Evolutionary conservation across 192 early-diverging fungal species (phyloP).

Genomic region (Neocallimastix lanati): DNA sequence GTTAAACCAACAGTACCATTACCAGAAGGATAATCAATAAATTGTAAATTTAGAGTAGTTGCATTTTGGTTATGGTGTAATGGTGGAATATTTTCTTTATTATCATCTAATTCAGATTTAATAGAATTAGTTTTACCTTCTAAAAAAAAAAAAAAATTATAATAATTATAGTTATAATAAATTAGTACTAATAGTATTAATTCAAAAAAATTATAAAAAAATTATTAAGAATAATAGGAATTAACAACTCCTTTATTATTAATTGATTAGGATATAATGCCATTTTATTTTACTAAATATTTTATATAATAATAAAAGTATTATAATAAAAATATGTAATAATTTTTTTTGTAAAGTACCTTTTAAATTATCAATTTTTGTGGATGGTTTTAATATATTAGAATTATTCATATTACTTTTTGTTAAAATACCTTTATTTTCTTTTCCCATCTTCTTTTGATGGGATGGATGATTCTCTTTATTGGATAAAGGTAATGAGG

Average conservation of each 20-base stretch:
- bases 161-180: too few relatives aligned
- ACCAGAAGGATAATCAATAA: not conserved
- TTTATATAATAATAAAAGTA: too few relatives aligned
- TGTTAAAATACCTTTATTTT: not conserved
- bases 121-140: not conserved
- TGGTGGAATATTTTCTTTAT: not conserved
- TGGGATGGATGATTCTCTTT: not conserved
- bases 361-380: not conserved
- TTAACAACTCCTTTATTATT: too few relatives aligned
- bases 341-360: too few relatives aligned
- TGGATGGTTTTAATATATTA: not conserved
- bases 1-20: not conserved
- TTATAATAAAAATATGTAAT: too few relatives aligned
- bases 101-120: not conserved
- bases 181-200: too few relatives aligned
- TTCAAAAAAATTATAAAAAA: too few relatives aligned
- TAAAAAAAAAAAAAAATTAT: not conserved
- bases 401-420: not conserved
- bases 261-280: too few relatives aligned
- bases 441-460: not conserved
- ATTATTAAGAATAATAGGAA: too few relatives aligned
- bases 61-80: not conserved
- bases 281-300: too few relatives aligned
- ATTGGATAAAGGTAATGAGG: not conserved
- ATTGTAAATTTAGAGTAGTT: not conserved